Base-by-base conservation (phyloP, 768 basidiomycete species). In the Lactifluus volemus region DNA sequence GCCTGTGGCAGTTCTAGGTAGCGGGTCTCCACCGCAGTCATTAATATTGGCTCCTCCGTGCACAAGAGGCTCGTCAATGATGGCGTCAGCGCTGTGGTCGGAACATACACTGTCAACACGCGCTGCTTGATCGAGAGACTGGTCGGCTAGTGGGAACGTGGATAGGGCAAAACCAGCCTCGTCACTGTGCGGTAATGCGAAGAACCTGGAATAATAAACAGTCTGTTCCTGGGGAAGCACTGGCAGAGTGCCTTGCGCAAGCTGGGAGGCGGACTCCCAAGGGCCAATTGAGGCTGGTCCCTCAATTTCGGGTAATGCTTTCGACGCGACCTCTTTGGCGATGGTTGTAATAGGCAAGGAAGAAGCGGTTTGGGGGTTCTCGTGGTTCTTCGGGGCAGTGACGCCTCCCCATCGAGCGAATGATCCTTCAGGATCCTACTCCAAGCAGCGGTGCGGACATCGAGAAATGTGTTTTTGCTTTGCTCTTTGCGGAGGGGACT, bases 241-340 rank as follows among this genome's bases (percentile, higher is more conserved):
- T 32, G 41, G 21, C 21, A 56, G 17, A 30, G 44, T 25, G 15
- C 52, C 53, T 25, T 30, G 44, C 7, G 59, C 63, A 45, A 72
- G 60, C 65, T 82, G 83, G 32, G 83, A 85, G 32, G 79, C 83
- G 30, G 83, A 85, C 53, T 85, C 77, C 8, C 79, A 85, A 10
- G 83, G 78, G 36, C 71, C 70, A 11, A 79, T 66, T 36, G 78
- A 75, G 1, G 70, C 57, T 25, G 56, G 53, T 10, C 52, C 53
- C 30, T 49, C 55, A 11, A 53, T 11, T 15, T 47, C 45, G 59
- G 51, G 17, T n/a, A 19, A 45, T 3, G 12, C 19, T 14, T 36
- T 39, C 17, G 62, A 51, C 15, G n/a, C 14, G 21, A 48, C 25
- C 17, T 21, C 50, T 44, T 47, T 50, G 8, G 14, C 44, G n/a